These are phyloP conservation scores for Erythrophleum ivorense DNA, from an alignment of 331 rosid genomes.

Conservation along the genomic window DNA sequence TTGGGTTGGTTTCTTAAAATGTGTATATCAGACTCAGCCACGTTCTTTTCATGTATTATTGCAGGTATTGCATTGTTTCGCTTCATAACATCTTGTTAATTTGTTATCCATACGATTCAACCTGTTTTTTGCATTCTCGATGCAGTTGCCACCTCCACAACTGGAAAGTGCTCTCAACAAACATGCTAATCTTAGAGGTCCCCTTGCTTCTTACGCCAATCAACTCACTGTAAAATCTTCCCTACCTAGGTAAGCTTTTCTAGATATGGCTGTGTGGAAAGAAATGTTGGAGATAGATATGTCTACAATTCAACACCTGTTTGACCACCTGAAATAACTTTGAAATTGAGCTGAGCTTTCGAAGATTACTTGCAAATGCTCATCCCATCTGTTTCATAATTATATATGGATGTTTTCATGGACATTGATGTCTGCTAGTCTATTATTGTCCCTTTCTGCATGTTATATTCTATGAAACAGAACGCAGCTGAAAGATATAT, in stretches of 20 bases:
- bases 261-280: constrained; percentile 1
- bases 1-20: constrained; percentile 97
- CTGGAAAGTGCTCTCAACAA: constrained; percentile 87
- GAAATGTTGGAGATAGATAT: neutral
- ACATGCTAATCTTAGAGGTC: constrained; percentile 70
- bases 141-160: constrained; percentile 91
- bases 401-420: neutral
- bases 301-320: neutral
- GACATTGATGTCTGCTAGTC: neutral
- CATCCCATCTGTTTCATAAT: neutral
- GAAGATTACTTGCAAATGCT: neutral
- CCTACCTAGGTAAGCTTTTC: constrained; percentile 67
- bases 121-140: constrained; percentile 33
- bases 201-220: constrained; percentile 82
- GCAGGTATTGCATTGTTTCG: constrained; percentile 60
- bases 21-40: constrained; percentile 95
- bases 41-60: constrained; percentile 88
- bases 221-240: constrained; percentile 80
- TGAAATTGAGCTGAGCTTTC: neutral
- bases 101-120: constrained; percentile 17
- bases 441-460: neutral
- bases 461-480: too few relatives aligned
- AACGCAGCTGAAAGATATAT: too few relatives aligned
- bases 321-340: neutral
- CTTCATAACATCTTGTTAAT: constrained; percentile 26